Evolutionary conservation across 2,329 filamentous ascomycete species (phyloP), one percentile per base, ranked within the genome.

Genomic region (Alternaria novae-zelandiae): DNA sequence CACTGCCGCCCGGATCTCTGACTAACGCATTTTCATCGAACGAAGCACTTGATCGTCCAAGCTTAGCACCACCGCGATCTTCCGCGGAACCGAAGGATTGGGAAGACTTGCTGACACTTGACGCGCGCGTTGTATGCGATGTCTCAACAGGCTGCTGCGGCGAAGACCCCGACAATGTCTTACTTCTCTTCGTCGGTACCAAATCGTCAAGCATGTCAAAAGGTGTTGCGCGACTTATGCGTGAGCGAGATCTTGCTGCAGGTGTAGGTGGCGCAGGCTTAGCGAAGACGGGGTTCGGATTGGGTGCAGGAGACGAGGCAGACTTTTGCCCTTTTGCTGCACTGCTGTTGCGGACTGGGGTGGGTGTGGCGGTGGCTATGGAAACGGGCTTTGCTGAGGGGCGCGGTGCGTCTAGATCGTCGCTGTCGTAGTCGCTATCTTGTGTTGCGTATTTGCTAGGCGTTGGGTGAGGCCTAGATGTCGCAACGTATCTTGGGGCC

Each of bases 391-490:
- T 66, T 62, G 41, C 15, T 41, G 63, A 41, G 5, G 32, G 67
- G 12, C 32, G 54, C 8, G 66, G 68, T 5, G 65, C 64, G 58
- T 79, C 72, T 13, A 78, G 62, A 54, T 78, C 75, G 13, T 78
- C 74, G 56, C 72, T 74, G 41, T 78, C 74, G 56, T 72, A 74
- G 41, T 78, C 75, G 23, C 71, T 71, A n/a, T 67, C 68, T 21
- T 56, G 54, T 17, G 50, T 23, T 28, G 32, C 30, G 9, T 28
- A 15, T 25, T 45, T 11, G 8, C 32, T 57, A 44, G 46, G 21
- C 30, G 63, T 51, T 15, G 17, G 46, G 21, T 60, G 60, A 23
- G 45, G 13, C 6, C 17, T 17, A 28, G n/a, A 15, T 50, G 30
- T 49, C 26, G n/a, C 25, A 30, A 21, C 13, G 25, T 32, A 26